phyloP scores from a whole-genome alignment of 768 basidiomycete species.

The Kwoniella shandongensis region DNA sequence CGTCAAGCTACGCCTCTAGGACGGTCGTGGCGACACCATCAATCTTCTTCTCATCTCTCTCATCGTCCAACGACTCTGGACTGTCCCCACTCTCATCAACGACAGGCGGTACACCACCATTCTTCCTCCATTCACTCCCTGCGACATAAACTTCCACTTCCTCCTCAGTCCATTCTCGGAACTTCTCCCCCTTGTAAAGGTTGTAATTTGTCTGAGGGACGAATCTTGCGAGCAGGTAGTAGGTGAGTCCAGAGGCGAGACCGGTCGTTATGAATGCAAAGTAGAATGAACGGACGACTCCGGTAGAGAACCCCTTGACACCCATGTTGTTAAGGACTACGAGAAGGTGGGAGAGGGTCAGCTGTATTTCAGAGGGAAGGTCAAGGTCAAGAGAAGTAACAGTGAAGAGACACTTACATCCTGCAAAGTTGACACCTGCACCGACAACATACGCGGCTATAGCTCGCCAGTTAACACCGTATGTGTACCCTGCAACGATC shows the following conservation, averaged over 20 bases:
- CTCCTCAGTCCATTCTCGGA: slow-evolving; percentile 31
- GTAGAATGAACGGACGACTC: slow-evolving; percentile 24
- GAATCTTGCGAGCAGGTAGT: slow-evolving; percentile 23
- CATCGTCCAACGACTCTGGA: not conserved
- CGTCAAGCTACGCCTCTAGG: slow-evolving; percentile 5
- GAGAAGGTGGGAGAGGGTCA: not conserved
- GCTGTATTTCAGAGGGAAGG: too few relatives aligned
- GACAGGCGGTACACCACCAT: not conserved
- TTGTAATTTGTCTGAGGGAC: slow-evolving; percentile 30
- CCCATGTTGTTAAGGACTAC: slow-evolving; percentile 33
- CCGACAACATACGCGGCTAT: slow-evolving; percentile 29
- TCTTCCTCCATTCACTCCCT: slow-evolving; percentile 2
- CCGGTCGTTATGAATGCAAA: slow-evolving; percentile 29
- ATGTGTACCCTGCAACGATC: slow-evolving; percentile 20
- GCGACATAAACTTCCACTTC: slow-evolving; percentile 24
- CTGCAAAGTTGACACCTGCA: slow-evolving; percentile 33
- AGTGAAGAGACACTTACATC: slow-evolving; percentile 19
- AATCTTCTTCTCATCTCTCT: slow-evolving; percentile 17
- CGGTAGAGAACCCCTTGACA: slow-evolving; percentile 11
- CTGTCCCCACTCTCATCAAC: not conserved
- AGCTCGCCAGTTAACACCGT: slow-evolving; percentile 31
- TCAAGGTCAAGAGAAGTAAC: not conserved
- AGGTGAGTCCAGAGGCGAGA: slow-evolving; percentile 19
- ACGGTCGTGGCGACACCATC: slow-evolving; percentile 15
- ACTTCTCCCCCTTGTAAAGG: slow-evolving; percentile 23